Base-by-base conservation (phyloP, 129 eudicot species). In the Arctium lappa region DNA sequence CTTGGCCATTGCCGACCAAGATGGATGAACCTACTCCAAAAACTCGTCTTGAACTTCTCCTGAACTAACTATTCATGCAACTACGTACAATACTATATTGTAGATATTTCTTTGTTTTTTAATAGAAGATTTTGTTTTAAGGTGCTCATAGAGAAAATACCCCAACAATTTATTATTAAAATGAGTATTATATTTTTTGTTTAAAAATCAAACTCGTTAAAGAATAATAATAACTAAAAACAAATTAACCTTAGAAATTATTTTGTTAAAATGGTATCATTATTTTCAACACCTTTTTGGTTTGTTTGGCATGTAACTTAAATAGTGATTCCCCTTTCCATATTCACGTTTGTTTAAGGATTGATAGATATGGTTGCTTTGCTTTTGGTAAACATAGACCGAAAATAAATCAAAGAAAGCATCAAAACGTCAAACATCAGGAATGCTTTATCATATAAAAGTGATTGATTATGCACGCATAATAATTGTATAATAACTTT, bases 301-400 rank as follows among this genome's bases (percentile, higher is more conserved):
- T 73, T 73, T 31, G 31, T 39, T 73, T 73, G 77, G 77, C 56
- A 73, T 73, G 77, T 73, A 22, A 16, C 16, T 37, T 38, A 42
- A 73, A 73, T 73, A 38, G 77, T 73, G 77, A 3, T 7, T n/a
- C 34, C 56, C 15, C 31, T 72, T 73, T 73, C 18, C 33, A 18
- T 39, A 73, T 73, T 2, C 7, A 73, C 15, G 77, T 73, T 71
- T 73, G 44, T 22, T 73, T 38, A 73, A 39, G 33, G 77, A 36
- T 18, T 73, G 53, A 72, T 39, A n/a, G 76, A 72, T 73, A 73
- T 73, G 77, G 53, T n/a, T 73, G 53, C 77, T 73, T n/a, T 73
- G 53, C 77, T 73, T 73, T 73, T 38, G 56, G 77, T 39, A 73
- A 39, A 73, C 77, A 73, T 73, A 9, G 9, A 38, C 77, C 46